Percentiles rank a stretch among this genome's conserved stretches.
Evolutionary conservation across 805 yeast genomes (phyloP).

Genomic region (Starmerella apicola): DNA sequence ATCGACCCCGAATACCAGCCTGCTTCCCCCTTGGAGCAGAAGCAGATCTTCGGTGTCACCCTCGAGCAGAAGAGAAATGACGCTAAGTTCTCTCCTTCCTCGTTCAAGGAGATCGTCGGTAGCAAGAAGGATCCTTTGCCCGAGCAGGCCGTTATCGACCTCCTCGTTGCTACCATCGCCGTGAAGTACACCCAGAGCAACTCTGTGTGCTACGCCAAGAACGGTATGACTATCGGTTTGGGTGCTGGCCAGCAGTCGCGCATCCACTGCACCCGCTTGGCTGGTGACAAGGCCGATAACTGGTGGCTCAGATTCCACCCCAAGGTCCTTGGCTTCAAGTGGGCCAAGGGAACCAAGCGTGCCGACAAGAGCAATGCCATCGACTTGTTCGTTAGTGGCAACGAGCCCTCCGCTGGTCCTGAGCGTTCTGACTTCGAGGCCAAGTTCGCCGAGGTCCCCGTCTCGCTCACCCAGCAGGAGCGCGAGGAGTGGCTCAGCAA

Average conservation of each 20-base stretch:
- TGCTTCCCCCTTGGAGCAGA: constrained; percentile 55
- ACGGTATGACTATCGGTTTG: constrained; percentile 97
- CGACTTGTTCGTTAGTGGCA: constrained; percentile 82
- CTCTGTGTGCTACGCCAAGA: constrained; percentile 96
- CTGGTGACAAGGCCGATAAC: constrained; percentile 98
- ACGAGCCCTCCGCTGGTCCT: constrained; percentile 83
- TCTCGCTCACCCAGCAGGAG: constrained; percentile 70
- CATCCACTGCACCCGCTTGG: constrained; percentile 97
- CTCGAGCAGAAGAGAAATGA: constrained; percentile 96
- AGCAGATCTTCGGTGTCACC: constrained; percentile 93
- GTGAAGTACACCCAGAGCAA: constrained; percentile 96
- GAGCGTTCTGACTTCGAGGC: constrained; percentile 86
- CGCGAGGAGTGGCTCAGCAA: constrained; percentile 76
- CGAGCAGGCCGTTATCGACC: constrained; percentile 84
- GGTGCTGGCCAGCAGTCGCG: constrained; percentile 99
- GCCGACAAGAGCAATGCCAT: constrained; percentile 98
- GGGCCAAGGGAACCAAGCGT: constrained; percentile 97
- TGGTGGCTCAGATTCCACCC: constrained; percentile 99
- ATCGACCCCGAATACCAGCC: constrained; percentile 92
- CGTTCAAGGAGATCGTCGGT: constrained; percentile 86
- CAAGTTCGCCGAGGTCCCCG: constrained; percentile 74
- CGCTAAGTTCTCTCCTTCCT: constrained; percentile 80
- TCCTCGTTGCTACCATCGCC: constrained; percentile 94
- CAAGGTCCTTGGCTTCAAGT: constrained; percentile 76
- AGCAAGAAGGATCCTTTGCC: constrained; percentile 74